phyloP scores from a whole-genome alignment of 345 rosid species.

The Syzygium jambos region DNA sequence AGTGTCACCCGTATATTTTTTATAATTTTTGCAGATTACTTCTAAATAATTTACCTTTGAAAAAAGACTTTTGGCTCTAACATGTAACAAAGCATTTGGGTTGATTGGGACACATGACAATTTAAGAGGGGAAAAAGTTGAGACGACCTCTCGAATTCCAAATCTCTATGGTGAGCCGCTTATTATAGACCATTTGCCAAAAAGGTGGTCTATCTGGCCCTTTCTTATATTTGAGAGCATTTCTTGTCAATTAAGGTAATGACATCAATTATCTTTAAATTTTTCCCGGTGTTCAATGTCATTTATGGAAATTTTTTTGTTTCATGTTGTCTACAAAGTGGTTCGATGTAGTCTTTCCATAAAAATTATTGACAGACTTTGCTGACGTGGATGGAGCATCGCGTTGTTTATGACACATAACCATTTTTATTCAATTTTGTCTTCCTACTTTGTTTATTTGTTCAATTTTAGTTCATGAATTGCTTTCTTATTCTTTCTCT shows the following conservation, averaged over 20 bases:
- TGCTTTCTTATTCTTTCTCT: background rate
- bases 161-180: background rate
- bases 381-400: background rate
- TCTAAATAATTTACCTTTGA: background rate
- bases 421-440: background rate
- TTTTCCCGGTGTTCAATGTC: background rate
- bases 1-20: background rate
- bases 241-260: background rate
- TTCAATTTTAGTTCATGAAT: background rate
- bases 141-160: background rate
- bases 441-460: background rate
- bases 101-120: background rate
- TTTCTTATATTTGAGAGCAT: background rate
- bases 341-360: accelerated
- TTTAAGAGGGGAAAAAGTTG: background rate
- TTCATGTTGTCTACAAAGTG: background rate
- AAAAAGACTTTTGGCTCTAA: background rate
- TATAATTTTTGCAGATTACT: background rate
- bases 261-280: background rate
- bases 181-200: background rate
- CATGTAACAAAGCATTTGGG: background rate
- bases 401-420: background rate
- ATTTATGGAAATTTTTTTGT: background rate
- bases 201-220: background rate
- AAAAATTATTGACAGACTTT: background rate